These are phyloP conservation scores for Saccharomycopsis selenospora DNA, from an alignment of 805 yeast genomes.

Conservation along the genomic window DNA sequence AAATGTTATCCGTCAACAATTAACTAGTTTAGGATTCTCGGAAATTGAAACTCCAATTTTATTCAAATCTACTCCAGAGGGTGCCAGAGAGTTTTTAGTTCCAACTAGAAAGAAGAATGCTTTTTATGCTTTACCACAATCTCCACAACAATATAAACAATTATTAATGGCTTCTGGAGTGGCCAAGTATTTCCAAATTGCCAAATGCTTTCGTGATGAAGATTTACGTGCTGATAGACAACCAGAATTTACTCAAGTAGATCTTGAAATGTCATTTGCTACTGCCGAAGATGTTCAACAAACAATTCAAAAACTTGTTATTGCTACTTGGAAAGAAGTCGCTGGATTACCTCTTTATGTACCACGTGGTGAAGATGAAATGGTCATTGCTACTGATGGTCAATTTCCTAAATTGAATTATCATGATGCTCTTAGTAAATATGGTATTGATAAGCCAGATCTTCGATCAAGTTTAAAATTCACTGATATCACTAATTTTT, in stretches of 20 bases:
- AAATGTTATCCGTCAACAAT: constrained; percentile 34
- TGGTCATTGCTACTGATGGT: constrained; percentile 6
- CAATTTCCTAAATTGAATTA: constrained; percentile 49
- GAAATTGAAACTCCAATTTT: constrained; percentile 91
- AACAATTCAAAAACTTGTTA: constrained; percentile 53
- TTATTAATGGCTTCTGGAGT: constrained; percentile 91
- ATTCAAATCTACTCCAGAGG: constrained; percentile 96
- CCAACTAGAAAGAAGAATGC: constrained; percentile 62
- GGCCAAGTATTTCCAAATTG: constrained; percentile 78
- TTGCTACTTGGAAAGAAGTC: constrained; percentile 47
- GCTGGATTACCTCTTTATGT: constrained; percentile 34
- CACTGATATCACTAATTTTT: constrained; percentile 36
- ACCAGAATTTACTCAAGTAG: constrained; percentile 97
- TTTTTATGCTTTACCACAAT: constrained; percentile 91
- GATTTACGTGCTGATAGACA: constrained; percentile 92
- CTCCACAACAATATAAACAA: constrained; percentile 97
- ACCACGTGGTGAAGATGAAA: constrained; percentile 23
- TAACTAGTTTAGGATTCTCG: constrained; percentile 44
- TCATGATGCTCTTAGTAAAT: constrained; percentile 57
- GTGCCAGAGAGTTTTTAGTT: constrained; percentile 91
- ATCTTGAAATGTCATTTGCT: constrained; percentile 86
- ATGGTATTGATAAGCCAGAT: constrained; percentile 95
- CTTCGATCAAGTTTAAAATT: constrained; percentile 56
- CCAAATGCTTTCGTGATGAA: constrained; percentile 93
- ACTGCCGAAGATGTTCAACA: constrained; percentile 56